Conservation (phyloP, 2,329 filamentous ascomycete species). For the Verticillium isaacii region DNA sequence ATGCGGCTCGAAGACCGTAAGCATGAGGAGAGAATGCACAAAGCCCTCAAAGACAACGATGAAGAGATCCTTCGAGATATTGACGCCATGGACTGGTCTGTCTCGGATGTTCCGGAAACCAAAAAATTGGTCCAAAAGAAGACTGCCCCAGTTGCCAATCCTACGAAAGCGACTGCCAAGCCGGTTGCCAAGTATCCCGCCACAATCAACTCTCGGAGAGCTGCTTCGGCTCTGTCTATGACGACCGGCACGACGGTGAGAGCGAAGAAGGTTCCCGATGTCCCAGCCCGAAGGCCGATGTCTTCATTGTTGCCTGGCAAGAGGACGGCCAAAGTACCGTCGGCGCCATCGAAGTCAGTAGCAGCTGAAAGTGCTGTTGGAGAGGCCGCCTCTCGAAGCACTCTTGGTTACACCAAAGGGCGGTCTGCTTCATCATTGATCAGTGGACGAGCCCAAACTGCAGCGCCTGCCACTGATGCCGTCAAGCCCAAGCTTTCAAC, state of each 20-base stretch:
- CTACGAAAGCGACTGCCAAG: not conserved
- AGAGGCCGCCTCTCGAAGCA: slow-evolving; percentile 68
- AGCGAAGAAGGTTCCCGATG: slow-evolving; percentile 11
- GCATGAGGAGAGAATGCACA: slow-evolving; percentile 48
- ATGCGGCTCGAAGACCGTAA: slow-evolving; percentile 58
- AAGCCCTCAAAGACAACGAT: slow-evolving; percentile 53
- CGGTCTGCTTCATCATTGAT: slow-evolving; percentile 49
- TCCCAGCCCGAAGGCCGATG: slow-evolving; percentile 19
- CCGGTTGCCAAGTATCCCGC: slow-evolving; percentile 11
- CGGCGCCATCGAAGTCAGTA: slow-evolving; percentile 36
- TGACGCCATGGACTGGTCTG: slow-evolving; percentile 57
- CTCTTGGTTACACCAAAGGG: slow-evolving; percentile 80
- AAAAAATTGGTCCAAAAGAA: slow-evolving; percentile 27
- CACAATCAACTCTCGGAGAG: slow-evolving; percentile 41
- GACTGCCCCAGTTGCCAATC: slow-evolving; percentile 15
- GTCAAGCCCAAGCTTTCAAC: not conserved
- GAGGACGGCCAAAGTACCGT: slow-evolving; percentile 29
- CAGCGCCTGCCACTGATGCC: slow-evolving; percentile 5
- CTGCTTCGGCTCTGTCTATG: slow-evolving; percentile 48
- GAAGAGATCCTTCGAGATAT: slow-evolving; percentile 64
- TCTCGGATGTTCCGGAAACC: slow-evolving; percentile 49
- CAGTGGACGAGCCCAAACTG: slow-evolving; percentile 11
- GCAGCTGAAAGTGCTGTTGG: slow-evolving; percentile 57
- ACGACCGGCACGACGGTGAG: slow-evolving; percentile 16
- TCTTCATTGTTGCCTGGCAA: slow-evolving; percentile 23